Conservation (phyloP, 495 filamentous ascomycete genomes). For the Aspergillus avenaceus region DNA sequence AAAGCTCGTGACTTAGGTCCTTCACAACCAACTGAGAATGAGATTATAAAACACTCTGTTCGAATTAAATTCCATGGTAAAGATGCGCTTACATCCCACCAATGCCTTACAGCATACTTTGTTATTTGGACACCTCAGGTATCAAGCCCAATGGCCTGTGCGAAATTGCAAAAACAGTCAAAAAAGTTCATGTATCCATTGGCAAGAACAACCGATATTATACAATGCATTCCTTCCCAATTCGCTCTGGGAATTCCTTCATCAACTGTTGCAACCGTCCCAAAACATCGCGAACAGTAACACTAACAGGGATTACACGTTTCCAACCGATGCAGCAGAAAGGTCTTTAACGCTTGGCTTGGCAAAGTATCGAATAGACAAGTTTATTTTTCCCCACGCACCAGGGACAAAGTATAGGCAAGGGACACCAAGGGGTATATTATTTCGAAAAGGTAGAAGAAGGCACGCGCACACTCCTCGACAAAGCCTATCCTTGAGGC, state of each 20-base stretch:
- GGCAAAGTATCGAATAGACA: constrained; percentile 23
- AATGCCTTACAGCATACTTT: no score
- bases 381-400: constrained; percentile 2
- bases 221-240: constrained; percentile 9
- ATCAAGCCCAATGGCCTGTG: no score
- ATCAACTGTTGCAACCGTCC: neutral
- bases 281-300: neutral
- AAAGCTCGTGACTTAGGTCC: no score
- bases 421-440: constrained; percentile 23
- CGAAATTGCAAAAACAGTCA: no score
- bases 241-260: neutral
- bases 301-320: constrained; percentile 6
- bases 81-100: no score
- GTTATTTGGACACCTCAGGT: no score
- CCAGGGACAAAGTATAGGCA: constrained; percentile 1
- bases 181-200: neutral
- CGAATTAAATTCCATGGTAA: no score
- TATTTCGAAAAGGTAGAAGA: constrained; percentile 7
- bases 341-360: constrained; percentile 26
- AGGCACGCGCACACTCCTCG: neutral
- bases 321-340: constrained; percentile 38
- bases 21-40: no score
- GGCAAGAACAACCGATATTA: constrained; percentile 3
- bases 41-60: no score
- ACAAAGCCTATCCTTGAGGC: neutral